phyloP scores from a whole-genome alignment of 768 basidiomycete species.

The Hericium erinaceus region DNA sequence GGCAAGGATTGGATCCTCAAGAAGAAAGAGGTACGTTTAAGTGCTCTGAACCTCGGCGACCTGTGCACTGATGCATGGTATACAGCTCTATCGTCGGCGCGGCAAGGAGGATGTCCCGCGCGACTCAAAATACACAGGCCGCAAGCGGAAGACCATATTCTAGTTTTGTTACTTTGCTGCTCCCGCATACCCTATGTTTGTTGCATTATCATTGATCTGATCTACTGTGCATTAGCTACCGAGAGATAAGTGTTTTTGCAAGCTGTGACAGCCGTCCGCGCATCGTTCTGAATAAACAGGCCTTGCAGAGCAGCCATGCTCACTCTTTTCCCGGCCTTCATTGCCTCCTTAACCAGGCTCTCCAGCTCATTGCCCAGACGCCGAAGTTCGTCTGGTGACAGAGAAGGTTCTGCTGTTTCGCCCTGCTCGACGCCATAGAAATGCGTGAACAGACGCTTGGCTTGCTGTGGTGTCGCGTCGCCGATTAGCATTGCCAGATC shows the following conservation, averaged over 20 bases:
- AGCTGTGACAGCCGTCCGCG: constrained; percentile 43
- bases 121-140: constrained; percentile 88
- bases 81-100: constrained; percentile 70
- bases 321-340: constrained; percentile 44
- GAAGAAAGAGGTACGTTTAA: constrained; percentile 79
- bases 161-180: constrained; percentile 27
- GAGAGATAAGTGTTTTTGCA: constrained; percentile 33
- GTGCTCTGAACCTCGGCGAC: not conserved
- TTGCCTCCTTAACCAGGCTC: constrained; percentile 43
- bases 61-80: not conserved
- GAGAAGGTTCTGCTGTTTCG: constrained; percentile 15
- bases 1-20: constrained; percentile 89
- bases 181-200: not conserved
- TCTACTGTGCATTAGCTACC: not conserved
- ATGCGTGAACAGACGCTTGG: constrained; percentile 61
- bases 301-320: constrained; percentile 98
- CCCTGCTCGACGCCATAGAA: constrained; percentile 63
- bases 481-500: constrained; percentile 79
- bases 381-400: constrained; percentile 32
- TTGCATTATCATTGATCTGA: not conserved
- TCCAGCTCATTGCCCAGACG: constrained; percentile 44
- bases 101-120: constrained; percentile 79
- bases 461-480: constrained; percentile 80
- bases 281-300: constrained; percentile 74
- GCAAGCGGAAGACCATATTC: constrained; percentile 75